A percentile compares a stretch with the other conserved stretches of the same genome.
phyloP scores from a whole-genome alignment of 352 stramenopile species.

The Phytophthora idaei region DNA sequence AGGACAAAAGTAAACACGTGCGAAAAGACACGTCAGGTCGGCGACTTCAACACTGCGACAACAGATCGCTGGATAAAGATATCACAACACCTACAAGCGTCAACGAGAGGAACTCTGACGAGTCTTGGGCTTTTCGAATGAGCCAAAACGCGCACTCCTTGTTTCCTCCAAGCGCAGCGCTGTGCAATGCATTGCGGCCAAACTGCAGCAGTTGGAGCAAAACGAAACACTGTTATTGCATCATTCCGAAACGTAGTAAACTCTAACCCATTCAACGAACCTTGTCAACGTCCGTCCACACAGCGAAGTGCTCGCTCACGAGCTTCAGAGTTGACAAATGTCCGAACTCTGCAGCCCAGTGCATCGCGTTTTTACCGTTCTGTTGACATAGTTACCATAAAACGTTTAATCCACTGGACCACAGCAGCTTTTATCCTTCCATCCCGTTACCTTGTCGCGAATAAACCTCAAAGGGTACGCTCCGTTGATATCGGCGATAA shows the following conservation, averaged over 20 bases:
- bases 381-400: constrained; percentile 24
- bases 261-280: constrained; percentile 29
- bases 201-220: constrained; percentile 51
- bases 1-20: constrained; percentile 5
- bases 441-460: constrained; percentile 75
- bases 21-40: constrained; percentile 9
- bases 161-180: constrained; percentile 76
- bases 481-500: constrained; percentile 82
- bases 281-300: constrained; percentile 86
- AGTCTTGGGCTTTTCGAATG: constrained; percentile 68
- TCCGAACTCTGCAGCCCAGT: constrained; percentile 81
- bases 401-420: not conserved
- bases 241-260: not conserved
- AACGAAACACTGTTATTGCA: not conserved
- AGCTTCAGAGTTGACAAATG: constrained; percentile 85
- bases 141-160: constrained; percentile 87
- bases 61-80: constrained; percentile 10
- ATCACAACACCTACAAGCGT: constrained; percentile 56
- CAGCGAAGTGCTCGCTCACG: constrained; percentile 70
- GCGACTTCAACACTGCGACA: constrained; percentile 14
- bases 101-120: constrained; percentile 72
- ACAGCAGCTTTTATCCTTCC: not conserved
- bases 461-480: constrained; percentile 81
- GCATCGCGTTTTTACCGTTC: constrained; percentile 90
- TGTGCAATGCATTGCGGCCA: constrained; percentile 85